These are phyloP conservation scores for Suillus paluster DNA, from an alignment of 768 basidiomycete species.

Conservation along the genomic window DNA sequence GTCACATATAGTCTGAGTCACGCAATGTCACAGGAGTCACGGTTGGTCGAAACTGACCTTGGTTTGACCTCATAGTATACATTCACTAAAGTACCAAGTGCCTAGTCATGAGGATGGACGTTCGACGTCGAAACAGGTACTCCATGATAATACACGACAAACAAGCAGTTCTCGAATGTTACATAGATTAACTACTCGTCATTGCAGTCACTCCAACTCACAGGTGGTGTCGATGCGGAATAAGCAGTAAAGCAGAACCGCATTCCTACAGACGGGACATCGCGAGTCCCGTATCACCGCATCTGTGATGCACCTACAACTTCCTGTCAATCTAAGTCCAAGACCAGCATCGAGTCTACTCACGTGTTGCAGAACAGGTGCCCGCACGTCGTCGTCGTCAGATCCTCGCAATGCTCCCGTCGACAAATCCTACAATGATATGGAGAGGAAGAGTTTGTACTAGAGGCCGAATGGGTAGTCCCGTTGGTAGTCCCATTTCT, in stretches of 20 bases:
- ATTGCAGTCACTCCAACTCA: conserved; percentile 20
- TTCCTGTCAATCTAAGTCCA: neutral
- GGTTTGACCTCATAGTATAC: no score
- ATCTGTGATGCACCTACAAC: conserved; percentile 55
- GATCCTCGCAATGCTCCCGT: conserved; percentile 52
- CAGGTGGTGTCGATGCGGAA: conserved; percentile 50
- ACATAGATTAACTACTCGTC: neutral
- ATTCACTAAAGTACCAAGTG: no score
- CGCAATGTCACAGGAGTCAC: neutral
- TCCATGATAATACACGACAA: neutral
- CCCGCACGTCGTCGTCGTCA: conserved; percentile 66
- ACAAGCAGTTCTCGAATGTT: neutral
- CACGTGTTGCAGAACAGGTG: conserved; percentile 64
- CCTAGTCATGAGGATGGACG: no score
- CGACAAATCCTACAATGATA: conserved; percentile 57
- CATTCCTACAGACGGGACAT: conserved; percentile 58
- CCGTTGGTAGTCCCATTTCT: neutral
- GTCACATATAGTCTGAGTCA: no score
- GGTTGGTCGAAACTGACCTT: no score
- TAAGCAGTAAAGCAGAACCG: conserved; percentile 58
- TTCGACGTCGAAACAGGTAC: neutral
- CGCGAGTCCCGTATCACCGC: conserved; percentile 48
- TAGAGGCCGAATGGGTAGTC: conserved; percentile 1
- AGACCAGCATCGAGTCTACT: conserved; percentile 26
- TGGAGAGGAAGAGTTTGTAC: conserved; percentile 15